These are phyloP conservation scores for Paxillus ammoniavirescens DNA, from an alignment of 768 basidiomycete genomes.

Conservation along the genomic window DNA sequence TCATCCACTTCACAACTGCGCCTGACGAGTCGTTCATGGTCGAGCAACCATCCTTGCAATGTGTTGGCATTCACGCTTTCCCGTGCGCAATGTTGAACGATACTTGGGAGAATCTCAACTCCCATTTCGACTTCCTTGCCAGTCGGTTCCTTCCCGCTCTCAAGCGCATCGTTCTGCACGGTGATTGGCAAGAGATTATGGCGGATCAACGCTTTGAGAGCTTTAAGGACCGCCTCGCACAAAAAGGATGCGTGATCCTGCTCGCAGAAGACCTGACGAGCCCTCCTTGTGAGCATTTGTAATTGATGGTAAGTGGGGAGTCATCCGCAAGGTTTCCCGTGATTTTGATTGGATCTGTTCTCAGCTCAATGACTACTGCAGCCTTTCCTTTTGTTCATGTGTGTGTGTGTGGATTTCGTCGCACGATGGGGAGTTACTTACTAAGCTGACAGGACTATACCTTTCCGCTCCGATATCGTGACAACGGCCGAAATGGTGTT, in stretches of 20 bases:
- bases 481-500: too few relatives aligned
- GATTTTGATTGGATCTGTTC: background rate
- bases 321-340: background rate
- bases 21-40: constrained; percentile 17
- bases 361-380: background rate
- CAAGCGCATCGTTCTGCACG: constrained; percentile 44
- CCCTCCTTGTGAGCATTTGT: constrained; percentile 18
- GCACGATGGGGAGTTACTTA: background rate
- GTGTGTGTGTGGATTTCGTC: background rate
- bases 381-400: background rate
- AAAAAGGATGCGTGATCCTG: constrained; percentile 32
- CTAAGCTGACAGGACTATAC: background rate
- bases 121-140: constrained; percentile 47
- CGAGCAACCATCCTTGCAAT: constrained; percentile 36
- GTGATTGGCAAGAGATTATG: constrained; percentile 48
- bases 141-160: constrained; percentile 46
- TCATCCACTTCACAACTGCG: constrained; percentile 46
- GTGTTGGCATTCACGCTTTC: constrained; percentile 51
- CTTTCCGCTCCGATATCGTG: background rate
- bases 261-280: constrained; percentile 10
- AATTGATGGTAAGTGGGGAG: constrained; percentile 7
- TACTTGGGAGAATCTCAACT: constrained; percentile 29
- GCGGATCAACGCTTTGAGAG: constrained; percentile 37
- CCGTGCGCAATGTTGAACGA: constrained; percentile 42
- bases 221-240: constrained; percentile 30